Base-by-base conservation (phyloP, 805 yeast genomes). In the Pichia kluyveri region DNA sequence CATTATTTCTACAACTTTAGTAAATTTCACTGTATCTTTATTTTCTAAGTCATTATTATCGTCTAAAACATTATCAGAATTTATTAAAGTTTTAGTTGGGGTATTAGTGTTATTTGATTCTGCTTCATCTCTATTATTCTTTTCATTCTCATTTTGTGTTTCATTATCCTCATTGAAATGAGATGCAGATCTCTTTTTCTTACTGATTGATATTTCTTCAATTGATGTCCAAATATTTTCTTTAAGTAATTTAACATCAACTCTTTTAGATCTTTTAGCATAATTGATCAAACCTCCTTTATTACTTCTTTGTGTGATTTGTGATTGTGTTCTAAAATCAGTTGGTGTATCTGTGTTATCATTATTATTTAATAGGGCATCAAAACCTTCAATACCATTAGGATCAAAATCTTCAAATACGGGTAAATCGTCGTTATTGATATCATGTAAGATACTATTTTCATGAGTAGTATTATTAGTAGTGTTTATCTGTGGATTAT, bases 251-350 rank as follows among this genome's bases (percentile, higher is more conserved):
- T 68, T 69, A 38, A 75, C 70, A 54, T 75, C 76, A 37, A 75
- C 78, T 48, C 69, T 64, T 51, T 75, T 75, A 6, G 79, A 74
- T 10, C 70, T 72, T 27, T 72, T 61, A 5, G 79, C 72, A 54
- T 70, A 75, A 46, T 63, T 68, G 42, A 46, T 45, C 26, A 38
- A 17, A 38, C 30, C 45, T n/a, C n/a, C 39, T 31, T 28, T 26
- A 32, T 32, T 14, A 31, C 15, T 9, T 39, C 49, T 47, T 28
- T 26, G 36, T 17, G 15, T 42, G 18, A 38, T 32, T 8, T 44
- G 40, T 11, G 40, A 7, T n/a, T 27, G 32, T 11, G 36, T 17
- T 23, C 12, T 40, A 5, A 23, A 38, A 18, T 27, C 11, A 26
- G 19, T 15, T 9, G 15, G 38, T 4, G 19, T 8, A 3, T n/a